These are phyloP conservation scores for Penicillium digitatum DNA, from an alignment of 2,329 filamentous ascomycete species.

Conservation along the genomic window DNA sequence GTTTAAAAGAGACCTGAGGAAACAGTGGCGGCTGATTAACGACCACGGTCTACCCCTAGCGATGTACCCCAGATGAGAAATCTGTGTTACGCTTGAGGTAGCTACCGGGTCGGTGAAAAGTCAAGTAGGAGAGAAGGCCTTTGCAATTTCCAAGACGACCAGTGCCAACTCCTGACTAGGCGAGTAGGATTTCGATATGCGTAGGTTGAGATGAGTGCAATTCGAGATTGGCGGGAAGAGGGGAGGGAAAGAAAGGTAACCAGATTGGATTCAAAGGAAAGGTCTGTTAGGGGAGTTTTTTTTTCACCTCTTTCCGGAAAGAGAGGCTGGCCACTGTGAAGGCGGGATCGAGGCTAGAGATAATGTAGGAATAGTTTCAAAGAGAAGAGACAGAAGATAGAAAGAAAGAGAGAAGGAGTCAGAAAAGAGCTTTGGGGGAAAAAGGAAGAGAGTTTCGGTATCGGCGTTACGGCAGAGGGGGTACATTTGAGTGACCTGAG, in stretches of 20 bases:
- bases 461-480: slow-evolving; percentile 12
- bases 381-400: background rate
- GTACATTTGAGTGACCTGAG: slow-evolving; percentile 5
- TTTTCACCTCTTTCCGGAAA: background rate
- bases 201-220: slow-evolving; percentile 3
- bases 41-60: slow-evolving; percentile 37
- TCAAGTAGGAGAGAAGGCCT: background rate
- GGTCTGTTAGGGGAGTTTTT: background rate
- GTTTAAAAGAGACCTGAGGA: background rate
- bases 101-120: slow-evolving; percentile 26
- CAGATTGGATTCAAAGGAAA: background rate
- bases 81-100: slow-evolving; percentile 40
- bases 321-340: slow-evolving; percentile 7
- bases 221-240: slow-evolving; percentile 7
- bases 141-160: slow-evolving; percentile 10
- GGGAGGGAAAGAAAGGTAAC: slow-evolving; percentile 2
- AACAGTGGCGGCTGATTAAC: slow-evolving; percentile 11
- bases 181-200: slow-evolving; percentile 4
- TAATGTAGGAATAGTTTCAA: background rate
- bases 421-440: slow-evolving; percentile 10
- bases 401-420: background rate
- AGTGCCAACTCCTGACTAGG: slow-evolving; percentile 3
- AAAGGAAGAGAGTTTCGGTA: slow-evolving; percentile 13
- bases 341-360: slow-evolving; percentile 4
- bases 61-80: slow-evolving; percentile 36